Base-by-base conservation (phyloP, 2,329 filamentous ascomycete species). In the Xylaria sp. region DNA sequence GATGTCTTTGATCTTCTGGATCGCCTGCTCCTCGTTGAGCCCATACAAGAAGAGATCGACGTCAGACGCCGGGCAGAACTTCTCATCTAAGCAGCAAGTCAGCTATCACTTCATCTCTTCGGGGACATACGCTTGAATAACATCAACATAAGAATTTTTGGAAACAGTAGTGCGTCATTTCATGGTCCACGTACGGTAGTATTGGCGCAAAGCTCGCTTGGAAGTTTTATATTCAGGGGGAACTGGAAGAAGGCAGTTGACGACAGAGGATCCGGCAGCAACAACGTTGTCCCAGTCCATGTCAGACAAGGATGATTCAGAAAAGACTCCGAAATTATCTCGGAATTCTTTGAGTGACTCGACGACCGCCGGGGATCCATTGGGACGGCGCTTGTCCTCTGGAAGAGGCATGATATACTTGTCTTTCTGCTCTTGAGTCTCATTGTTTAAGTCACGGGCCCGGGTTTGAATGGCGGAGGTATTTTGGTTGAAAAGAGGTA, bases 41-140 rank as follows among this genome's bases (percentile, higher is more conserved):
- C 91, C 93, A 75, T 96, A 95, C 37, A 97, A 81, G 78, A 97
- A 97, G 2, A 97, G 85, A 78, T 97, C 94, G 10, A 97, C 92
- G 78, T 97, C 94, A 3, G 92, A 95, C 0, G 93, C 93, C 0
- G 93, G 93, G 54, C 76, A 77, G 51, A 77, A 77, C 57, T 74
- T 73, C 58, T 77, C 72, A 61, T 77, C 70, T 73, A 54, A 64
- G 34, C 8, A 18, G 25, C 3, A 18, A 39, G 31, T 73, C 15
- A 73, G 65, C 20, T 12, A 58, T 63, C 28, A 41, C 20, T 48
- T 37, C 9, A n/a, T 56, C 39, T 5, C n/a, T 37, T 44, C 28
- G 28, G 28, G 28, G 28, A 28, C 2, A 28, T 6, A 28, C 2
- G 4, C 28, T 28, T 28, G 28, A 28, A 28, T 4, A 28, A 6